phyloP scores from a whole-genome alignment of 2,329 filamentous ascomycete genomes.

The Fusarium concolor region DNA sequence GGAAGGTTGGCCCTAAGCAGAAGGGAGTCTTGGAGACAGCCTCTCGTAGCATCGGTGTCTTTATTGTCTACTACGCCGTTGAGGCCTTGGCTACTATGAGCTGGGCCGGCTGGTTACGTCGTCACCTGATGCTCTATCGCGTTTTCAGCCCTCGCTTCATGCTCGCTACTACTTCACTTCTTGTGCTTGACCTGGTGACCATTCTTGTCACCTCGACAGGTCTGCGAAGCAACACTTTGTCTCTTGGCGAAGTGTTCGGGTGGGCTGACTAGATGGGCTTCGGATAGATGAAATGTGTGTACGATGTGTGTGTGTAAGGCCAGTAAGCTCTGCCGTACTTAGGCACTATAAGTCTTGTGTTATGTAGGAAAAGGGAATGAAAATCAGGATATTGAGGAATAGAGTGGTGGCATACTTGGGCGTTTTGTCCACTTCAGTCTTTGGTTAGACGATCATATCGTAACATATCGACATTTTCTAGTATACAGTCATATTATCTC shows the following conservation, averaged over 20 bases:
- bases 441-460: constrained; percentile 23
- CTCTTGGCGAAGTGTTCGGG: constrained; percentile 90
- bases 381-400: constrained; percentile 13
- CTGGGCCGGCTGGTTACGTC: constrained; percentile 87
- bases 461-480: constrained; percentile 28
- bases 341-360: constrained; percentile 5
- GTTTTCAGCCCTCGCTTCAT: constrained; percentile 94
- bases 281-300: constrained; percentile 13
- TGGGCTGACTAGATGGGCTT: constrained; percentile 65
- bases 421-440: constrained; percentile 11
- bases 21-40: constrained; percentile 76
- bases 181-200: constrained; percentile 81
- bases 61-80: constrained; percentile 84
- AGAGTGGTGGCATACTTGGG: constrained; percentile 5
- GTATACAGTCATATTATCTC: constrained; percentile 13
- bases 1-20: constrained; percentile 87
- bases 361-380: neutral
- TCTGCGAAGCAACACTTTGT: constrained; percentile 79
- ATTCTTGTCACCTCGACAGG: constrained; percentile 79
- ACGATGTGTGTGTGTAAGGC: constrained; percentile 22
- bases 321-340: neutral
- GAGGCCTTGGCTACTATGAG: constrained; percentile 87
- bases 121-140: constrained; percentile 96
- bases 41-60: constrained; percentile 76
- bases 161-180: constrained; percentile 76